These are phyloP conservation scores for Cenococcum geophilum DNA, from an alignment of 495 filamentous ascomycete species.

Conservation along the genomic window DNA sequence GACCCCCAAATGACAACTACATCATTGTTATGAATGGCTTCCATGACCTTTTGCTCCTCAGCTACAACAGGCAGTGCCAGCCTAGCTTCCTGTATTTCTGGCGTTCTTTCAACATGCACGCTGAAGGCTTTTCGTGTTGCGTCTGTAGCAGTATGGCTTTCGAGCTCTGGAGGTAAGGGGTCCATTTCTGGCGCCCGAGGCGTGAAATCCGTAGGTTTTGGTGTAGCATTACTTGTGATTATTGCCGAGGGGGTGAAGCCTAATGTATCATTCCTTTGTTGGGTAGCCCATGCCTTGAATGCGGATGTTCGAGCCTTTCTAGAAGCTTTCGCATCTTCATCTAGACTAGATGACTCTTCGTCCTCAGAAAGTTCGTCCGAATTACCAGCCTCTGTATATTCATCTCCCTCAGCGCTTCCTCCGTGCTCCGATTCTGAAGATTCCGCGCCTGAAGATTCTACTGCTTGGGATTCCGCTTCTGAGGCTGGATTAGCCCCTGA, in stretches of 20 bases:
- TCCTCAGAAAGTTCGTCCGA: conserved; percentile 26
- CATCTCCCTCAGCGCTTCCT: not conserved
- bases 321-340: conserved; percentile 23
- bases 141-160: conserved; percentile 50
- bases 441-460: conserved; percentile 13
- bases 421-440: conserved; percentile 2
- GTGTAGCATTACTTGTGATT: conserved; percentile 27
- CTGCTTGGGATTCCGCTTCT: not conserved
- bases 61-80: conserved; percentile 82
- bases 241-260: conserved; percentile 51
- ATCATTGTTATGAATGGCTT: conserved; percentile 85
- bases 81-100: conserved; percentile 69
- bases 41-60: conserved; percentile 98
- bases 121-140: conserved; percentile 66
- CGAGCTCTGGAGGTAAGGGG: conserved; percentile 67
- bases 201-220: conserved; percentile 46
- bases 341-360: conserved; percentile 21
- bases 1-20: conserved; percentile 89
- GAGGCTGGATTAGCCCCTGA: conserved; percentile 30
- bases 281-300: conserved; percentile 92
- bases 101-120: conserved; percentile 62
- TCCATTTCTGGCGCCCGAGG: conserved; percentile 63
- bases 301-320: conserved; percentile 50
- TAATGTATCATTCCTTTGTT: conserved; percentile 71
- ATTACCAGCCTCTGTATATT: not conserved